Conservation (phyloP, 192 early-diverging fungal genomes). For the Jimgerdemannia lactiflua region DNA sequence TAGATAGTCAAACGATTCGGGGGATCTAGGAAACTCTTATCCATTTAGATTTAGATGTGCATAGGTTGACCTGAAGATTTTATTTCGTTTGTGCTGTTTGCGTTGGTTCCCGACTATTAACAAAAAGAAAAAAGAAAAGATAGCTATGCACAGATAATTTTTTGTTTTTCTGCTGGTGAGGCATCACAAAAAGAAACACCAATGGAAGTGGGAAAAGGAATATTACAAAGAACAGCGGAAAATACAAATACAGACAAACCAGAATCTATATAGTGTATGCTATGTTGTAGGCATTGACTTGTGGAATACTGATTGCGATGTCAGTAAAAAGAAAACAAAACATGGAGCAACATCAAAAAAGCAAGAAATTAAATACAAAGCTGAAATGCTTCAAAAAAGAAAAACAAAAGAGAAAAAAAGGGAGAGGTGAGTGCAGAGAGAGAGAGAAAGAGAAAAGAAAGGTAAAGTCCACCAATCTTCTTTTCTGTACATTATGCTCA, state of each 20-base stretch:
- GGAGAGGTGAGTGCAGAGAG: too few relatives aligned
- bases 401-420: background rate
- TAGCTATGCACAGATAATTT: background rate
- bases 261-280: too few relatives aligned
- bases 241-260: background rate
- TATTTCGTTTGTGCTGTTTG: background rate
- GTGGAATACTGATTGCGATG: too few relatives aligned
- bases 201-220: background rate
- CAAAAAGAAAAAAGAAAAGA: background rate
- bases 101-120: background rate
- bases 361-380: background rate
- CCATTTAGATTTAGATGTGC: background rate
- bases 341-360: background rate
- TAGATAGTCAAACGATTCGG: background rate
- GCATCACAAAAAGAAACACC: too few relatives aligned
- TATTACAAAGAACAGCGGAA: background rate
- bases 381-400: background rate
- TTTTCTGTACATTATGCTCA: too few relatives aligned
- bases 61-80: background rate
- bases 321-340: too few relatives aligned
- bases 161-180: background rate
- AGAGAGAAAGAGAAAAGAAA: too few relatives aligned
- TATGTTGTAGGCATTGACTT: too few relatives aligned
- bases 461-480: too few relatives aligned
- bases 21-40: background rate